Percentiles rank a stretch among this genome's conserved stretches.
Evolutionary conservation across 2,329 filamentous ascomycete genomes (phyloP).

Genomic region (Leptodontidium sp.): DNA sequence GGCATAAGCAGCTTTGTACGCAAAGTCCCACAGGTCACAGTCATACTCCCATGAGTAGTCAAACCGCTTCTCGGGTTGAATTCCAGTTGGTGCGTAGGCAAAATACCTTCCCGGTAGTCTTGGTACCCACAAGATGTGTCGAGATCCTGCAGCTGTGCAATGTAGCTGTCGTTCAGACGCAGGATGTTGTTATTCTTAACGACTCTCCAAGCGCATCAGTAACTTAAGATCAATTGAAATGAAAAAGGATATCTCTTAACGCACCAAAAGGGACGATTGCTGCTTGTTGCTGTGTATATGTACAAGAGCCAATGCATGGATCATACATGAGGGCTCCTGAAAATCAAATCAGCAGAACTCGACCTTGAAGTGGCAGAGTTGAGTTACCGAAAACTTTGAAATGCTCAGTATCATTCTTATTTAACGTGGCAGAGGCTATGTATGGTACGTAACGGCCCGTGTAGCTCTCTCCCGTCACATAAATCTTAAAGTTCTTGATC

Average conservation of each 20-base stretch:
- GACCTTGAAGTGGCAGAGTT: not conserved
- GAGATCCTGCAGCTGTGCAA: no score
- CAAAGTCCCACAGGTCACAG: constrained; percentile 43
- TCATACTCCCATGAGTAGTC: constrained; percentile 40
- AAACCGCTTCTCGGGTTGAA: constrained; percentile 42
- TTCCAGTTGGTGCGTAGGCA: constrained; percentile 50
- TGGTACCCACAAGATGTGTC: constrained; percentile 54
- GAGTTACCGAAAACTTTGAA: constrained; percentile 58
- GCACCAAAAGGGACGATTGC: no score
- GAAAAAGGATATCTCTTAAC: no score
- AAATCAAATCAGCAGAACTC: no score
- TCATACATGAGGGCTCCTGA: constrained; percentile 39
- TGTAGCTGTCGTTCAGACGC: no score
- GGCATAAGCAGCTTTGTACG: constrained; percentile 10
- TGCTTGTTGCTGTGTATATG: no score
- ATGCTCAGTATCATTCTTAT: constrained; percentile 55
- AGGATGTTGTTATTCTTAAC: constrained; percentile 44
- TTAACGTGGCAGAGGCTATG: constrained; percentile 61
- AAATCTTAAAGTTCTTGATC: constrained; percentile 60
- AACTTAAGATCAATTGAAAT: no score
- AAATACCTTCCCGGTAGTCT: constrained; percentile 55
- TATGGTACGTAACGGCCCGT: constrained; percentile 64
- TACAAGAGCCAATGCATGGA: constrained; percentile 33
- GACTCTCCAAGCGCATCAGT: no score
- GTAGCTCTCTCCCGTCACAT: constrained; percentile 63